phyloP scores from a whole-genome alignment of 2,329 filamentous ascomycete genomes.

The Aureobasidium sp. region DNA sequence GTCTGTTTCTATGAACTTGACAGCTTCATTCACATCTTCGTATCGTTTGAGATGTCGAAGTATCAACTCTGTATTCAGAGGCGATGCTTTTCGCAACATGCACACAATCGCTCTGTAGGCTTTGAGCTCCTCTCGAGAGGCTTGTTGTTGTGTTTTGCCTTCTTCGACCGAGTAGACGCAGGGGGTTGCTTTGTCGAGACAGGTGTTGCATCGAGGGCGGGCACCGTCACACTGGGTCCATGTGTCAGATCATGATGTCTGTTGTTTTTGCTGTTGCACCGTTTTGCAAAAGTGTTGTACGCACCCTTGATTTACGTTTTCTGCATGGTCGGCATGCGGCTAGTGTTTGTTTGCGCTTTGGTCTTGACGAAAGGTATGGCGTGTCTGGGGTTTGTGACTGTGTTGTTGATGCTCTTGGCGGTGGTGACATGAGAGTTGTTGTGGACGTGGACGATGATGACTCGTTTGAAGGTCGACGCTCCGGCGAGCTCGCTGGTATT shows the following conservation, averaged over 20 bases:
- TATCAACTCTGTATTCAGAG: neutral
- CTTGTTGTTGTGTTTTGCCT: conserved; percentile 11
- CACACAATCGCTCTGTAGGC: neutral
- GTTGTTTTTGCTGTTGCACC: neutral
- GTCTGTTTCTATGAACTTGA: neutral
- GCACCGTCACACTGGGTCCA: neutral
- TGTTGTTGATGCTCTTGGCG: neutral
- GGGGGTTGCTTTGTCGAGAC: neutral
- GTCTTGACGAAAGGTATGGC: neutral
- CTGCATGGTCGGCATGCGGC: conserved; percentile 7
- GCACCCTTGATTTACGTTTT: conserved; percentile 6
- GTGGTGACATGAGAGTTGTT: neutral
- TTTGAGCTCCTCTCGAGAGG: conserved; percentile 7
- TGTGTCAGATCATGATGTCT: neutral
- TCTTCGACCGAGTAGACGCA: conserved; percentile 7
- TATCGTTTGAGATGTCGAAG: neutral
- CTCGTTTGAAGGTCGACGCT: neutral
- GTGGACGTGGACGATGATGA: neutral
- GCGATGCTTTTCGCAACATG: neutral
- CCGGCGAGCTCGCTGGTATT: neutral
- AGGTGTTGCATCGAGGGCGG: conserved; percentile 1
- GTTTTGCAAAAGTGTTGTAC: neutral
- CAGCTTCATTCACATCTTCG: neutral
- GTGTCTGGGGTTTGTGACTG: neutral
- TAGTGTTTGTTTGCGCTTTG: neutral